Evolutionary conservation across 1,284 basidiomycete species (phyloP), one percentile per base, ranked within the genome.

Genomic region (Cronartium quercuum): DNA sequence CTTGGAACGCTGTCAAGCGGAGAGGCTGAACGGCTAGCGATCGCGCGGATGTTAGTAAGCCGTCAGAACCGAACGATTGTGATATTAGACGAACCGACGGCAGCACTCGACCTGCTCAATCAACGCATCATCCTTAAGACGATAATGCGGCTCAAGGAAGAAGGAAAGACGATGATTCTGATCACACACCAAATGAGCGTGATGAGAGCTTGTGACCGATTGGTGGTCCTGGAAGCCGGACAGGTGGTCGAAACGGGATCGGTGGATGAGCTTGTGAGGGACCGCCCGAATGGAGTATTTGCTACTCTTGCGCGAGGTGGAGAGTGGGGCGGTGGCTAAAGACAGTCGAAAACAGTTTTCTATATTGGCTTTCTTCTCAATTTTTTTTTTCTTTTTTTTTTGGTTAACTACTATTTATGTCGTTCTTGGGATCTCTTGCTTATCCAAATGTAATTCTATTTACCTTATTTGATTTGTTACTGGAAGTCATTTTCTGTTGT

Each of bases 181-280:
- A 96, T 98, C 83, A 97, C 94, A 0, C 95, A 98, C 82, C 94
- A 98, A 79, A 86, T 98, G 13, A 89, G 89, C 0, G 91, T 94
- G 79, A 91, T 98, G 78, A 84, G 84, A 3, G 71, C 84, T 0
- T 83, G 85, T 15, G 94, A 98, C 82, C 97, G 95, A 78, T 90
- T 95, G 12, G 97, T 98, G 81, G 90, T 98, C 3, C 88, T 98
- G 85, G 88, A 89, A 77, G 84, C 88, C 35, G 95, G 94, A 0
- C 77, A 82, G 0, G 87, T 98, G n/a, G 89, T 88, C 44, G 91
- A 98, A 81, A 89, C 94, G 79, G 95, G 95, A 1, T 68, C 68
- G 9, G 81, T 70, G 21, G 67, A 77, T 0, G 34, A 58, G 21
- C 76, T 75, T 9, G 67, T 79, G n/a, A 44, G 58, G 18, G 58